Base-by-base conservation (phyloP, 805 yeast species). In the Teunomyces stri region DNA sequence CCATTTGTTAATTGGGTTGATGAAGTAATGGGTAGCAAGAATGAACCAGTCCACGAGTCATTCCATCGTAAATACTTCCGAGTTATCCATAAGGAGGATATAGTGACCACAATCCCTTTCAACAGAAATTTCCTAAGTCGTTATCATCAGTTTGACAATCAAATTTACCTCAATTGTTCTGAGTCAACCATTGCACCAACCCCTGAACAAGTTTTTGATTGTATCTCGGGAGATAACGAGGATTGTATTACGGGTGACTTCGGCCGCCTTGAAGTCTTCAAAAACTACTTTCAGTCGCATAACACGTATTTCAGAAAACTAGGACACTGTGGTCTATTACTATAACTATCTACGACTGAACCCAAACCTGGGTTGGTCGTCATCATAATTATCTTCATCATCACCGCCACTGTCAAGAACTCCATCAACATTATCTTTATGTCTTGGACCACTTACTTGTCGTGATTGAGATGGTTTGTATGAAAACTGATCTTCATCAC, bases 1-100 rank as follows among this genome's bases (percentile, higher is more conserved):
- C 56, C 55, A n/a, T 72, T 74, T 46, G 63, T 65, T 1, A 42
- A 51, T 3, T 74, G 74, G 72, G 64, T 63, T 3, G 74, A 71
- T 46, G 35, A 30, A 2, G 67, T 57, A 2, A 43, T 68, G 60
- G 71, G 69, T 4, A 69, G 75, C 47, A 21, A 45, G 1, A 11
- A 42, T 31, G 53, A 59, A 0, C 49, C 64, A 1, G 22, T 29
- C 4, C 66, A 61, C 43, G 53, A 59, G 30, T 31, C 59, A 0
- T 60, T 48, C 31, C 50, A 47, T 4, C 45, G 64, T 13, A 51
- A 55, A 27, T 51, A 50, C 42, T 47, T 59, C 29, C 52, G 69
- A 10, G 60, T 66, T 18, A 50, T 65, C 5, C 67, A 65, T 46
- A 58, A 58, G 30, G 57, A 53, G 5, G 70, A 66, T 45, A 44